A percentile compares a stretch with the other conserved stretches of the same genome.
Evolutionary conservation across 2,329 filamentous ascomycete species (phyloP).

Genomic region (Arthroderma sp.): DNA sequence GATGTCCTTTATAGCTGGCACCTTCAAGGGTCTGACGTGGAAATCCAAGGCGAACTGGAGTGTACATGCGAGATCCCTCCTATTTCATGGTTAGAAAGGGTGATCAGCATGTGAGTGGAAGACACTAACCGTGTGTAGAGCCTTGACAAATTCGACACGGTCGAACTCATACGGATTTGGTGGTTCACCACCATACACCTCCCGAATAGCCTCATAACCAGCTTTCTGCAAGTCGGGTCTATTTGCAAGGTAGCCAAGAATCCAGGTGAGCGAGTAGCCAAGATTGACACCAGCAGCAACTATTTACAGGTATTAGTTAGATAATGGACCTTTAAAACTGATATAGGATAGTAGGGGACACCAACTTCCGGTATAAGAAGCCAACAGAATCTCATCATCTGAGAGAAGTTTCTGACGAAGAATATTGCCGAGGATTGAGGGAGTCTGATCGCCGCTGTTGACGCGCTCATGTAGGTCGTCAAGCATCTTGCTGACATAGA

Average conservation of each 20-base stretch:
- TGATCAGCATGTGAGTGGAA: neutral
- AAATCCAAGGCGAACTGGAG: constrained; percentile 9
- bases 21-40: constrained; percentile 6
- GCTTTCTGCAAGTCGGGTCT: constrained; percentile 10
- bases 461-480: constrained; percentile 7
- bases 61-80: constrained; percentile 11
- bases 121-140: constrained; percentile 9
- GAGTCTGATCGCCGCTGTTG: constrained; percentile 9
- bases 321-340: neutral
- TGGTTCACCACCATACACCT: constrained; percentile 10
- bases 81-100: neutral
- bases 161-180: constrained; percentile 10
- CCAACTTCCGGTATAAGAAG: constrained; percentile 12
- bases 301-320: constrained; percentile 5
- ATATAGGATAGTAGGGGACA: neutral
- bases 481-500: constrained; percentile 11
- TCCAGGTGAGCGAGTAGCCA: constrained; percentile 12
- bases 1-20: constrained; percentile 5
- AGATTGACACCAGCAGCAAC: constrained; percentile 12
- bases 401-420: constrained; percentile 9
- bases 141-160: constrained; percentile 11
- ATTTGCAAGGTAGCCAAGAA: constrained; percentile 11
- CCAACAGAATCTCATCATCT: constrained; percentile 10
- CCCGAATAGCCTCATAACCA: constrained; percentile 9
- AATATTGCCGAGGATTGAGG: constrained; percentile 11